phyloP scores from a whole-genome alignment of 2,329 filamentous ascomycete species.

The Aspergillaceae sp. region DNA sequence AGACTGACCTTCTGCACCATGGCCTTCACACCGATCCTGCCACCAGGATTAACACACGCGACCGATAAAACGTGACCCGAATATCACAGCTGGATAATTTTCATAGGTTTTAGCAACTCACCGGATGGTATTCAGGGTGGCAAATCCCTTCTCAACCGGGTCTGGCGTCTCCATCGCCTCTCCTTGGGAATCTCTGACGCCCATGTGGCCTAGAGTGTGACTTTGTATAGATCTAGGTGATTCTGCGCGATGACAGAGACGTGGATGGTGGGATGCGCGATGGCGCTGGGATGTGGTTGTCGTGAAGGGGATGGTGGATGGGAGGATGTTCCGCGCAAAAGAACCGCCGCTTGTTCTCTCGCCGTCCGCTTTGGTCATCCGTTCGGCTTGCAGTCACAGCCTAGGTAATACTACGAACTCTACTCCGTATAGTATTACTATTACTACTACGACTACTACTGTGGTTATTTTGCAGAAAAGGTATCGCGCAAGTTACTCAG shows the following conservation, averaged over 20 bases:
- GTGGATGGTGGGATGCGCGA: conserved; percentile 6
- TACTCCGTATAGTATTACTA: no score
- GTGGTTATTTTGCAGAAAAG: no score
- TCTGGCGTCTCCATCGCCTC: conserved; percentile 49
- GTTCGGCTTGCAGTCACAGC: no score
- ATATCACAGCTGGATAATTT: background rate
- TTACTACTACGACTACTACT: no score
- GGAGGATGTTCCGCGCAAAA: conserved; percentile 1
- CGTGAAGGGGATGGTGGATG: conserved; percentile 10
- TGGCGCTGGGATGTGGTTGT: conserved; percentile 1
- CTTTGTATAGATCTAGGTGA: conserved; percentile 1
- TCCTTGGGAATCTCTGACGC: conserved; percentile 45
- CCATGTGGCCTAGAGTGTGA: conserved; percentile 36
- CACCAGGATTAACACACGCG: conserved; percentile 23
- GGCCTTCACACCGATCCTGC: conserved; percentile 57
- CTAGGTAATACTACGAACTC: no score
- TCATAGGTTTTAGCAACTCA: conserved; percentile 36
- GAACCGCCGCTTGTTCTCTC: conserved; percentile 12
- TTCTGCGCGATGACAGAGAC: background rate
- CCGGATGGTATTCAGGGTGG: conserved; percentile 76
- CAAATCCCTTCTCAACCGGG: conserved; percentile 65
- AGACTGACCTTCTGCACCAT: conserved; percentile 59
- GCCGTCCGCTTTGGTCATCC: background rate
- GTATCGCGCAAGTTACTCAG: no score
- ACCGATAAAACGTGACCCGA: conserved; percentile 21